A percentile compares a stretch with the other conserved stretches of the same genome.
These are phyloP conservation scores for Leishmania amazonensis DNA, from an alignment of 208 protist species.

Conservation along the genomic window DNA sequence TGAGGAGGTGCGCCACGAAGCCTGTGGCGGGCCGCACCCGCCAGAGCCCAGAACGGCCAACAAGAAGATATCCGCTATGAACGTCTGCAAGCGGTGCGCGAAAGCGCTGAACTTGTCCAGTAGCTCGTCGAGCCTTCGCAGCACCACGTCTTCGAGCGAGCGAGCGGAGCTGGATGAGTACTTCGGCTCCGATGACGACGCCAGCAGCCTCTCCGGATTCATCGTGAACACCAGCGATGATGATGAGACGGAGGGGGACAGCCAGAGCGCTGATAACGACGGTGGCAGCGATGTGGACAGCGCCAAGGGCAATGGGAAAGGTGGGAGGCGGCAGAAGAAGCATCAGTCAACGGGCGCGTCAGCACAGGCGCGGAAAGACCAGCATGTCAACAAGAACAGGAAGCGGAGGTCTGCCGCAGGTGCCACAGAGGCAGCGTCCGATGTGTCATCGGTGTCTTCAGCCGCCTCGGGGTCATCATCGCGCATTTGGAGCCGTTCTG, in stretches of 20 bases:
- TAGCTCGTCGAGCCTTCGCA: conserved; percentile 53
- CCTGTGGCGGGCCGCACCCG: conserved; percentile 74
- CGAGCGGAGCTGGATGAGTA: conserved; percentile 42
- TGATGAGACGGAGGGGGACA: conserved; percentile 45
- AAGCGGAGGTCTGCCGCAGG: neutral
- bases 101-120: conserved; percentile 33
- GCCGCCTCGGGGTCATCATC: neutral
- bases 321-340: neutral
- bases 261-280: conserved; percentile 3
- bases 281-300: neutral
- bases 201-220: conserved; percentile 61
- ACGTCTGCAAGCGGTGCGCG: conserved; percentile 19
- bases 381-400: neutral
- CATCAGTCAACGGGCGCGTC: neutral
- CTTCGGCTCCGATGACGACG: conserved; percentile 42
- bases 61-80: conserved; percentile 8
- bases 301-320: neutral
- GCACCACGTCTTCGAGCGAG: conserved; percentile 75
- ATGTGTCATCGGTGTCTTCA: neutral
- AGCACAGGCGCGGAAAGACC: neutral
- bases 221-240: conserved; percentile 61
- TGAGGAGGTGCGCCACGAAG: conserved; percentile 65
- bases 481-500: conserved; percentile 11
- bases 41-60: conserved; percentile 17
- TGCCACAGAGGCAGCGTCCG: neutral